These are phyloP conservation scores for Crithidia acanthocephali DNA, from an alignment of 208 protist species.

Conservation along the genomic window DNA sequence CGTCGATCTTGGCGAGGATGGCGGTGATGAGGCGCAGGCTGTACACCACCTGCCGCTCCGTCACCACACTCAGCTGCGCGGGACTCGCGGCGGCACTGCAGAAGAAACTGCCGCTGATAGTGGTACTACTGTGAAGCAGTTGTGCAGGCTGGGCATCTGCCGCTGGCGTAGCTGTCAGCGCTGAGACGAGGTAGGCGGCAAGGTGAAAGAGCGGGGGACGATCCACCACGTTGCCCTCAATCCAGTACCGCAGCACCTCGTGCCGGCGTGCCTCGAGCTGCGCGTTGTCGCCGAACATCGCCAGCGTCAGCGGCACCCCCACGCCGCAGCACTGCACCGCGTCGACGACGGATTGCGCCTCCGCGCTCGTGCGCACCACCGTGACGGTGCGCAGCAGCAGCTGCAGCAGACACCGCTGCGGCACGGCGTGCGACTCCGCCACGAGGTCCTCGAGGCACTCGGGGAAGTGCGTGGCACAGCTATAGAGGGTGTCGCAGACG, in stretches of 20 bases:
- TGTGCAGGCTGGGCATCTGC: background rate
- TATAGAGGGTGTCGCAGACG: constrained; percentile 29
- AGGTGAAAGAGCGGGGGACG: constrained; percentile 47
- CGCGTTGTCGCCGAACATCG: constrained; percentile 30
- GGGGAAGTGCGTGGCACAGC: constrained; percentile 27
- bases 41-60: constrained; percentile 53
- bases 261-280: constrained; percentile 31
- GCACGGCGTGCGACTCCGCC: constrained; percentile 17
- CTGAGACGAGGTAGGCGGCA: constrained; percentile 25
- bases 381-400: constrained; percentile 49
- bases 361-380: constrained; percentile 32
- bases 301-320: constrained; percentile 26
- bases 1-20: constrained; percentile 38
- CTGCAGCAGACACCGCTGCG: constrained; percentile 34
- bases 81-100: background rate
- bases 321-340: constrained; percentile 37
- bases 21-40: constrained; percentile 41
- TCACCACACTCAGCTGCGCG: constrained; percentile 18
- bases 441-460: constrained; percentile 21
- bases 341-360: constrained; percentile 54
- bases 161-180: constrained; percentile 19
- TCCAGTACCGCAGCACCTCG: constrained; percentile 67
- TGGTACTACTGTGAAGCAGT: background rate
- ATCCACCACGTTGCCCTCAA: constrained; percentile 40
- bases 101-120: too few species aligned